Evolutionary conservation across 257 asterid genomes (phyloP), one percentile per base, ranked within the genome.

Genomic region (Cynanchum wilfordii): DNA sequence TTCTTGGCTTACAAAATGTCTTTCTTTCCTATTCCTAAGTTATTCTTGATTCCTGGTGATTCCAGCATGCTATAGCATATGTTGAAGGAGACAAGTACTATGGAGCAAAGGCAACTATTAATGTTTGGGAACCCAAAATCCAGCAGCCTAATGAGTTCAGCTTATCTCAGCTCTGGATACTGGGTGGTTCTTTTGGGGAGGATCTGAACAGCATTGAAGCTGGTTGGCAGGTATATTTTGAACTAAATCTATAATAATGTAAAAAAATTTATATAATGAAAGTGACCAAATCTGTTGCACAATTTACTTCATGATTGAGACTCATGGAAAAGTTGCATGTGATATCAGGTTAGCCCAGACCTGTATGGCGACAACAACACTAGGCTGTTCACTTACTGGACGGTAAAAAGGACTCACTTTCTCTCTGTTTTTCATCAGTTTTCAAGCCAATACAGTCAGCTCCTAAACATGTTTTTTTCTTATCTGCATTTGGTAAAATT

Each of bases 181-280:
- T 92, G 76, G 98, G 91, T 15, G 98, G 96, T 75, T 84, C 93
- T 66, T 88, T 87, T 82, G 86, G 85, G 58, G 78, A 84, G 68
- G 92, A 90, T 86, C 92, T 92, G 79, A 88, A 92, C 78, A 88
- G 94, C 82, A 89, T 92, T 80, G 97, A 92, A 70, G 98, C 97
- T 50, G 98, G 82, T 24, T 78, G 82, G 82, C 98, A 92, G 96
- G 98, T 92, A 84, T 49, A 62, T 47, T 64, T 62, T 66, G 47
- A 5, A 25, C 11, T 65, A 15, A 24, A 59, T 22, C 36, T 40
- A 11, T 7, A 9, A 1, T 10, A 36, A 12, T 62, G 51, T n/a
- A 54, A 42, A 42, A 40, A 42, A 19, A 4, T 1, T 44, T 9
- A 30, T 19, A 47, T 0, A 6, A 36, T 38, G 25, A 5, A 55